Conservation (phyloP, 768 basidiomycete species). For the Mycena polygramma region DNA sequence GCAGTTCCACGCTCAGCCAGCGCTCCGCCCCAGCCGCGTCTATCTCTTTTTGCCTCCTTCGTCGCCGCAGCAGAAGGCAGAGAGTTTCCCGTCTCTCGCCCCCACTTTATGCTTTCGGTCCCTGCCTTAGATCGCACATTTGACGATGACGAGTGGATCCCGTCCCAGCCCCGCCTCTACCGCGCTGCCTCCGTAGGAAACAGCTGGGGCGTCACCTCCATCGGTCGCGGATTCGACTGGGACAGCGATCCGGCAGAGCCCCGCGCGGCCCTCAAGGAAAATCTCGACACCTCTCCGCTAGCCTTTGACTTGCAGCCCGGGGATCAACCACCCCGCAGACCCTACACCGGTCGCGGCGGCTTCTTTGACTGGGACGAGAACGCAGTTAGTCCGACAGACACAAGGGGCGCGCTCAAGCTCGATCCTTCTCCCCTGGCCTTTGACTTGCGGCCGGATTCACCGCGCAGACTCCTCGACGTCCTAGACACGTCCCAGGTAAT, state of each 20-base stretch:
- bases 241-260: conserved; percentile 47
- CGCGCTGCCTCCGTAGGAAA: conserved; percentile 76
- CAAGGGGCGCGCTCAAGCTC: conserved; percentile 10
- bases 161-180: conserved; percentile 63
- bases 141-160: conserved; percentile 80
- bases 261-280: conserved; percentile 2
- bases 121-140: conserved; percentile 71
- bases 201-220: conserved; percentile 89
- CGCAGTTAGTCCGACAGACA: conserved; percentile 2
- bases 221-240: conserved; percentile 89
- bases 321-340: conserved; percentile 14
- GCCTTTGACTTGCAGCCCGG: conserved; percentile 35
- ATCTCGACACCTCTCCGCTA: conserved; percentile 37
- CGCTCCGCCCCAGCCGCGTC: conserved; percentile 5
- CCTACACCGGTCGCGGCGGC: conserved; percentile 21
- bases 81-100: conserved; percentile 17
- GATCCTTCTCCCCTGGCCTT: conserved; percentile 26
- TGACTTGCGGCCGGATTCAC: conserved; percentile 10
- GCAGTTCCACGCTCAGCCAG: background rate
- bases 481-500: conserved; percentile 46
- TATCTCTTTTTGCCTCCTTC: conserved; percentile 6
- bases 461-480: conserved; percentile 45
- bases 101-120: conserved; percentile 46
- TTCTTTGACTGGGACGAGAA: conserved; percentile 37
- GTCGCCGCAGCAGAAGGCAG: conserved; percentile 25